Evolutionary conservation across 2,329 filamentous ascomycete species (phyloP).

Genomic region (Aspergillus eucalypticola): DNA sequence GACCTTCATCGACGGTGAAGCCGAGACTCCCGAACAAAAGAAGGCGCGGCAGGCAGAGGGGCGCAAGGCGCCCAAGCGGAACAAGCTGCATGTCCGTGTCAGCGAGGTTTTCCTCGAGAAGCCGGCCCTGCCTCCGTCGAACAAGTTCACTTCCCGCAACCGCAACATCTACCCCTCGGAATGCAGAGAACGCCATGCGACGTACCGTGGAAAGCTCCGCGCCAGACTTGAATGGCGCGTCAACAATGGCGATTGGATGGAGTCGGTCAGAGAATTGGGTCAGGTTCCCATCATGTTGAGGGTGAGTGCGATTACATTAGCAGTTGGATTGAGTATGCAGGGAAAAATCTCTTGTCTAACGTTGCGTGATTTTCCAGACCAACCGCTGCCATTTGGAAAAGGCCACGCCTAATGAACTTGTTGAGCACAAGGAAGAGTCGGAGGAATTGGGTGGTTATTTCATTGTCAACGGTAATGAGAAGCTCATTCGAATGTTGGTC

Average conservation of each 20-base stretch:
- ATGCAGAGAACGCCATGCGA: slow-evolving; percentile 88
- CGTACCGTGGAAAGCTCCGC: slow-evolving; percentile 83
- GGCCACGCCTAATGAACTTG: slow-evolving; percentile 77
- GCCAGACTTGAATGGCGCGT: slow-evolving; percentile 82
- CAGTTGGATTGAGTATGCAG: background rate
- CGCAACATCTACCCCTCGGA: slow-evolving; percentile 88
- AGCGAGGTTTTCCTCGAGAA: slow-evolving; percentile 82
- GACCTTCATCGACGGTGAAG: slow-evolving; percentile 78
- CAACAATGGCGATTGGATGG: slow-evolving; percentile 81
- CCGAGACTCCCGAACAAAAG: slow-evolving; percentile 43
- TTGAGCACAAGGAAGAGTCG: slow-evolving; percentile 87
- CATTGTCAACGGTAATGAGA: slow-evolving; percentile 96
- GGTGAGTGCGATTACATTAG: slow-evolving; percentile 52
- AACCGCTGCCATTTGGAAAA: slow-evolving; percentile 88
- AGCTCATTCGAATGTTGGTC: slow-evolving; percentile 89
- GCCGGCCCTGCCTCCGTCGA: slow-evolving; percentile 73
- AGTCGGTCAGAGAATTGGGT: slow-evolving; percentile 81
- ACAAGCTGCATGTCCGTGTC: slow-evolving; percentile 75
- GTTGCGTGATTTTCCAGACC: slow-evolving; percentile 55
- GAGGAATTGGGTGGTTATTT: slow-evolving; percentile 98
- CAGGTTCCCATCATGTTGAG: slow-evolving; percentile 91
- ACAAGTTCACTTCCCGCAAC: slow-evolving; percentile 77
- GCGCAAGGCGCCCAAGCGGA: slow-evolving; percentile 59
- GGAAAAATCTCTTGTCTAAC: slow-evolving; percentile 10
- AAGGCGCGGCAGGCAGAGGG: slow-evolving; percentile 53